Base-by-base conservation (phyloP, 2,329 filamentous ascomycete species). In the Torrubiella hemipterigena region DNA sequence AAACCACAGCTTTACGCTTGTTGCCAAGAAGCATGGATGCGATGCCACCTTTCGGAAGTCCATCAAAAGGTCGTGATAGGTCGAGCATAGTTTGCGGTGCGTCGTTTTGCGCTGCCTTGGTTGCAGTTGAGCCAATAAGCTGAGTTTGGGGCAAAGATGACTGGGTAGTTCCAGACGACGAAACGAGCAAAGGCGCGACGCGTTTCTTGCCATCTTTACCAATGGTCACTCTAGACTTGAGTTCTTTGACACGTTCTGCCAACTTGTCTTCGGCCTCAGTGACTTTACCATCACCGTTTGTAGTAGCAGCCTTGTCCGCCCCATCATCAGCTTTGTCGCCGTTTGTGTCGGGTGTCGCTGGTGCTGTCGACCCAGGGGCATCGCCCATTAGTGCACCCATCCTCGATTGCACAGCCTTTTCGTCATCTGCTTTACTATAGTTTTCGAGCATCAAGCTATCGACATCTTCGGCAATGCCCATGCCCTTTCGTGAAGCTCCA, bases 301-400 rank as follows among this genome's bases (percentile, higher is more conserved):
- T 62, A 1, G 56, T 55, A 8, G 51, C 46, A 15, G 50, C 44
- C 17, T 58, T 66, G 4, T 56, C 46, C 2, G 55, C 51, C 7
- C 39, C 37, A 13, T 35, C 47, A 13, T 45, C 40, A 4, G 52
- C 39, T 40, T 67, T 83, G 53, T 51, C 60, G 0, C 67, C 68
- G 32, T 71, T 72, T 17, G 59, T 56, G n/a, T 51, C 59, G 32
- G 61, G 54, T 4, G 69, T 55, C 3, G 68, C 67, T n/a, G n/a
- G n/a, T n/a, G n/a, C n/a, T n/a, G n/a, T n/a, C n/a, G n/a, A n/a
- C n/a, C n/a, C n/a, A n/a, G n/a, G n/a, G 13, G 71, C 69, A 48
- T 94, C 87, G 6, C 89, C 89, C 91, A 98, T 98, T 22, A 98
- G 59, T n/a, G 89, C 89, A 10, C 91, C 91, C 91, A 98, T 98